phyloP scores from a whole-genome alignment of 495 filamentous ascomycete species.

The Xeromyces bisporus region DNA sequence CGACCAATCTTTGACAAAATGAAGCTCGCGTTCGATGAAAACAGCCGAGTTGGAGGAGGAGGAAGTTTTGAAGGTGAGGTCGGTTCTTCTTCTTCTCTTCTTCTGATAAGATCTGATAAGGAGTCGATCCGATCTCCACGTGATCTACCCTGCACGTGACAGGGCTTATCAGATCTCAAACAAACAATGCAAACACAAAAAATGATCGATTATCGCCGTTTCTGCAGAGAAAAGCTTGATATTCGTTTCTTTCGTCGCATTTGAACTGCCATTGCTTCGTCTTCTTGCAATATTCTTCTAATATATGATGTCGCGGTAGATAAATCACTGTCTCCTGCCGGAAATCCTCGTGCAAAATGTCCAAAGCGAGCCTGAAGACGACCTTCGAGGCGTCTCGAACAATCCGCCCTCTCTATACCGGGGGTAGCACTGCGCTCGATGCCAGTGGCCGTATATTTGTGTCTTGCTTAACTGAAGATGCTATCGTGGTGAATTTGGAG shows the following conservation, averaged over 20 bases:
- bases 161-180: slow-evolving; percentile 14
- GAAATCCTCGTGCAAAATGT: slow-evolving; percentile 20
- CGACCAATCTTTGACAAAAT: no score
- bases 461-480: slow-evolving; percentile 77
- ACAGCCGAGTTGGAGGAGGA: no score
- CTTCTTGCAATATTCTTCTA: background rate
- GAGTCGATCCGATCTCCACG: no score
- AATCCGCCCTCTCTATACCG: slow-evolving; percentile 87
- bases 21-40: no score
- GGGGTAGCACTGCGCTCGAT: slow-evolving; percentile 73
- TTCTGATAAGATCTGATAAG: no score
- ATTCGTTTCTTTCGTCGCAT: background rate
- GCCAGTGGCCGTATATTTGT: slow-evolving; percentile 67
- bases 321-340: background rate
- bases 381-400: slow-evolving; percentile 69
- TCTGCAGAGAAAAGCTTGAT: background rate
- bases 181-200: slow-evolving; percentile 33
- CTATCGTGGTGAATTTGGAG: slow-evolving; percentile 65
- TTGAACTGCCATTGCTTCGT: background rate
- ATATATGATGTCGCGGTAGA: slow-evolving; percentile 11
- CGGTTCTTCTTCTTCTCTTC: no score
- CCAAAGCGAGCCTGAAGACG: slow-evolving; percentile 44
- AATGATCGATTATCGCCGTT: slow-evolving; percentile 11
- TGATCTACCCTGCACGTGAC: slow-evolving; percentile 13
- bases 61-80: no score